These are phyloP conservation scores for Ascoidea rubescens DNA, from an alignment of 805 yeast species.

Conservation along the genomic window DNA sequence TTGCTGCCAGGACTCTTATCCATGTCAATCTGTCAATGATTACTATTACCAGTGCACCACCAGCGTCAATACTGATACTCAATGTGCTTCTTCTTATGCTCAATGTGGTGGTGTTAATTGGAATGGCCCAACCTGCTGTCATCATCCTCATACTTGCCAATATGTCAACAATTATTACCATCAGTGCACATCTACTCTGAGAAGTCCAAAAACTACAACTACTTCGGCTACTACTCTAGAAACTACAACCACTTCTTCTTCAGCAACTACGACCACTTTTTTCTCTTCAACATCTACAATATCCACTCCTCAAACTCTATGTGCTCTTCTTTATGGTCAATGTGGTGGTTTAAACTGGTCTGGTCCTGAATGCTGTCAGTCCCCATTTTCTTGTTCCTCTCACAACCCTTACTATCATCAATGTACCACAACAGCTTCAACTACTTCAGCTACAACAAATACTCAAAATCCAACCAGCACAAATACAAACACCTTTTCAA, in stretches of 20 bases:
- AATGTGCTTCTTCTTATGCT: not conserved
- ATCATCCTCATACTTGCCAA: not conserved
- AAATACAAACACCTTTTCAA: too few species aligned
- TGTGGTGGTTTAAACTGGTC: conserved; percentile 12
- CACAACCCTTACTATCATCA: conserved; percentile 16
- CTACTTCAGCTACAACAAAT: not conserved
- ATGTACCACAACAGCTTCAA: conserved; percentile 7
- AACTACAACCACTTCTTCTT: not conserved
- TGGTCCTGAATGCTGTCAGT: not conserved
- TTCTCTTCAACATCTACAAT: not conserved
- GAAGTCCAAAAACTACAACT: not conserved
- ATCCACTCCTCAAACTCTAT: not conserved
- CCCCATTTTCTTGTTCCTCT: conserved; percentile 13
- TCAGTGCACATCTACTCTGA: not conserved
- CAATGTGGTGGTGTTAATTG: conserved; percentile 2
- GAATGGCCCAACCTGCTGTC: conserved; percentile 1
- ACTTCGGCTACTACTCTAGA: not conserved
- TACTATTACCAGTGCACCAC: not conserved
- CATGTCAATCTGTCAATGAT: too few species aligned
- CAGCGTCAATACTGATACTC: not conserved
- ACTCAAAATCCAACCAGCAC: too few species aligned
- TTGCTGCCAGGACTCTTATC: too few species aligned
- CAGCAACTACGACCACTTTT: not conserved
- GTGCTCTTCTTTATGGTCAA: conserved; percentile 11
- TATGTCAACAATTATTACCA: not conserved